Percentiles rank a stretch among this genome's conserved stretches.
These are phyloP conservation scores for Fusarium paranaense DNA, from an alignment of 2,329 filamentous ascomycete genomes.

Conservation along the genomic window DNA sequence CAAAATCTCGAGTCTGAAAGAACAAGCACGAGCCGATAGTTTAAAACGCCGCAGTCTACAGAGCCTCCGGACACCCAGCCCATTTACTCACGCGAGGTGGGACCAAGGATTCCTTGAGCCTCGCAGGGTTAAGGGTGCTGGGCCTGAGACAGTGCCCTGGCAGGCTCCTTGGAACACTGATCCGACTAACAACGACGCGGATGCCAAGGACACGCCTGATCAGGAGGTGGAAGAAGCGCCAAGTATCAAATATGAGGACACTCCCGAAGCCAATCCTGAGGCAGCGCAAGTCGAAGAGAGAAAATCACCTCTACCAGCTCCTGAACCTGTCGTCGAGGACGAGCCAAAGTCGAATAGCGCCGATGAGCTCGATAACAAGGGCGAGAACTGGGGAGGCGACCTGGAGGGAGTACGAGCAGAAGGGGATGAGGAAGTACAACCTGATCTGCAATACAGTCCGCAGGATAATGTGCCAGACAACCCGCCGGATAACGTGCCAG, in stretches of 20 bases:
- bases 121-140: constrained; percentile 30
- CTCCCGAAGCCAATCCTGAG: background rate
- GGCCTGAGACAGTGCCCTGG: constrained; percentile 33
- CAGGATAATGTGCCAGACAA: constrained; percentile 36
- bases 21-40: constrained; percentile 83
- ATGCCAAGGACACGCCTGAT: constrained; percentile 4
- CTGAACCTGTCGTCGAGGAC: constrained; percentile 31
- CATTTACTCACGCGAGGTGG: constrained; percentile 76
- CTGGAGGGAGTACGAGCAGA: constrained; percentile 12
- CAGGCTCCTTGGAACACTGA: constrained; percentile 29
- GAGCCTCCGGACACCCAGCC: constrained; percentile 79
- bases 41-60: constrained; percentile 82
- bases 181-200: constrained; percentile 20
- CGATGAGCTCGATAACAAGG: constrained; percentile 51
- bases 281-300: background rate
- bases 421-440: constrained; percentile 39
- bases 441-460: background rate
- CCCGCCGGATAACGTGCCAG: constrained; percentile 43
- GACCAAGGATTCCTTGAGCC: constrained; percentile 46
- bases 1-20: constrained; percentile 83
- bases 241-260: constrained; percentile 20
- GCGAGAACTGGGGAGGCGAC: constrained; percentile 27
- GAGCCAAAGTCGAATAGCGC: constrained; percentile 5
- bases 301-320: background rate
- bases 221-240: constrained; percentile 6